Conservation (phyloP, 2,329 filamentous ascomycete species). For the Penicillium aurantiogriseum region DNA sequence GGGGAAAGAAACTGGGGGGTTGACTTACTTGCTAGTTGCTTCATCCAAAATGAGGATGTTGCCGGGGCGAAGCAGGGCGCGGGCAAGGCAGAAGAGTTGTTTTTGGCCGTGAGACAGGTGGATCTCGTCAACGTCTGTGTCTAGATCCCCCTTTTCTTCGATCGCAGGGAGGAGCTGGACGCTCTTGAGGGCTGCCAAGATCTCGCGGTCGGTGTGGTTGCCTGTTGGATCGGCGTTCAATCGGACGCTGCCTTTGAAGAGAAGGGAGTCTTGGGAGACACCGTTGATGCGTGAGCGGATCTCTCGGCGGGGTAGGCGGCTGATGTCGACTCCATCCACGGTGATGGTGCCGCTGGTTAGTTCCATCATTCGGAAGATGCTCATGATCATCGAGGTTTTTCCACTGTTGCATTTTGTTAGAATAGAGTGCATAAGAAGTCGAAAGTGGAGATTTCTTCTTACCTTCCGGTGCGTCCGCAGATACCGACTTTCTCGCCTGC, state of each 20-base stretch:
- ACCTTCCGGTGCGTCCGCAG: conserved; percentile 43
- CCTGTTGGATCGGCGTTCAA: conserved; percentile 42
- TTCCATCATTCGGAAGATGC: conserved; percentile 46
- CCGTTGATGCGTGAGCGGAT: conserved; percentile 44
- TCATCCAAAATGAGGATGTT: conserved; percentile 49
- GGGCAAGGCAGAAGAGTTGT: conserved; percentile 63
- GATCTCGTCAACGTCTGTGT: conserved; percentile 48
- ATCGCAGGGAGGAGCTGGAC: conserved; percentile 41
- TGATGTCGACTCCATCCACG: conserved; percentile 46
- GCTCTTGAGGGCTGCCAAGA: conserved; percentile 38
- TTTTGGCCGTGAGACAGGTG: conserved; percentile 59
- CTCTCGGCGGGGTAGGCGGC: conserved; percentile 37
- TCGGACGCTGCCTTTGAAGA: conserved; percentile 43
- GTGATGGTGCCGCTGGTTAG: conserved; percentile 40
- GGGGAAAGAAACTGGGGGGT: background rate
- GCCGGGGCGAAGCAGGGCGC: conserved; percentile 54
- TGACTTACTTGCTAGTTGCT: conserved; percentile 38
- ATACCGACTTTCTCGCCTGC: conserved; percentile 44
- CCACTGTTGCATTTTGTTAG: conserved; percentile 31
- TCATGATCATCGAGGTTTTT: conserved; percentile 45
- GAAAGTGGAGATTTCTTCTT: conserved; percentile 1
- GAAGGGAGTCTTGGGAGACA: conserved; percentile 46
- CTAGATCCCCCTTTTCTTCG: conserved; percentile 40
- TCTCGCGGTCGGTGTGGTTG: conserved; percentile 30
- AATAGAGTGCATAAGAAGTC: background rate